These are phyloP conservation scores for Phaeosphaeriaceae sp. DNA, from an alignment of 2,329 filamentous ascomycete genomes.

Conservation along the genomic window DNA sequence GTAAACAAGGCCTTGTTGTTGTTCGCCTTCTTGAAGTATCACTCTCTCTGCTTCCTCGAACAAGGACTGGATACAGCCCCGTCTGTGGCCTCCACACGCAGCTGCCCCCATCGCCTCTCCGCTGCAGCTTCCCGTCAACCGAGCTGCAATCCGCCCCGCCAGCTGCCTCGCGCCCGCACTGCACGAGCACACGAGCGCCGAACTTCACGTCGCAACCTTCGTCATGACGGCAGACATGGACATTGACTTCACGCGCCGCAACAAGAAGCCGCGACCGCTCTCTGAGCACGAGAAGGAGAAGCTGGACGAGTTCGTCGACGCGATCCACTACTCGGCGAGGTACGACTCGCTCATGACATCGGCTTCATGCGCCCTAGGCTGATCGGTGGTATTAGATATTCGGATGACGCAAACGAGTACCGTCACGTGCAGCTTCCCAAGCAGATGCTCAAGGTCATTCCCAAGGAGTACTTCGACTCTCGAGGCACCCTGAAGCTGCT, in stretches of 20 bases:
- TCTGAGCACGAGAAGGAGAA: slow-evolving; percentile 81
- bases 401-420: slow-evolving; percentile 92
- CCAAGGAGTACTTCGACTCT: slow-evolving; percentile 90
- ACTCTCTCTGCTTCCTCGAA: slow-evolving; percentile 15
- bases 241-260: slow-evolving; percentile 85
- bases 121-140: slow-evolving; percentile 4
- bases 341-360: slow-evolving; percentile 53
- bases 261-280: slow-evolving; percentile 81
- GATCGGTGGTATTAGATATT: slow-evolving; percentile 71
- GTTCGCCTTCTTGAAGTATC: slow-evolving; percentile 20
- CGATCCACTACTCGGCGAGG: slow-evolving; percentile 95
- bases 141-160: slow-evolving; percentile 23
- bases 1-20: slow-evolving; percentile 36
- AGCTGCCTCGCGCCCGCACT: slow-evolving; percentile 24
- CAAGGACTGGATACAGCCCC: background rate
- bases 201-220: slow-evolving; percentile 12
- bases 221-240: slow-evolving; percentile 54
- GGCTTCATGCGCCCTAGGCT: slow-evolving; percentile 24
- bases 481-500: slow-evolving; percentile 94
- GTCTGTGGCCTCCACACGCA: background rate
- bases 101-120: background rate
- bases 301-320: slow-evolving; percentile 89
- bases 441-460: slow-evolving; percentile 96
- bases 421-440: slow-evolving; percentile 97
- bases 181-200: slow-evolving; percentile 41